phyloP scores from a whole-genome alignment of 139 green algal species.

The Coelastrella sp. region DNA sequence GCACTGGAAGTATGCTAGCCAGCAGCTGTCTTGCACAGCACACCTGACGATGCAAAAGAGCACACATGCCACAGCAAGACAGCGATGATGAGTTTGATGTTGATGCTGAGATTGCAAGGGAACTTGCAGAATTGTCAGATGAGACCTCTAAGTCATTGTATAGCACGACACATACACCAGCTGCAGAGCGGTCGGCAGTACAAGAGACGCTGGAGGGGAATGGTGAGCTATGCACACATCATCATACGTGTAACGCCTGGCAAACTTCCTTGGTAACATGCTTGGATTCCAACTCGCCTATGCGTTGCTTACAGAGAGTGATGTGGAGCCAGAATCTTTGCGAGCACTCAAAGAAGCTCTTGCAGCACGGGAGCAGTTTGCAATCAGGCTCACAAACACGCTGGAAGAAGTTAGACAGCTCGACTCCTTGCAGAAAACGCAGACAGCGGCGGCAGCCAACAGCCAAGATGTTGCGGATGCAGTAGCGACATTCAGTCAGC shows the following conservation, averaged over 20 bases:
- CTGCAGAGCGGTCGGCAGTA: neutral
- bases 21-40: neutral
- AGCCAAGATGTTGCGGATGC: conserved; percentile 7
- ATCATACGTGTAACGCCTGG: neutral
- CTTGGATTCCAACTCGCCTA: neutral
- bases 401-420: conserved; percentile 3
- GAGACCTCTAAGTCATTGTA: neutral
- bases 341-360: conserved; percentile 12
- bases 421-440: neutral
- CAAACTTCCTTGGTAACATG: neutral
- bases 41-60: neutral
- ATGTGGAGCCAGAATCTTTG: neutral
- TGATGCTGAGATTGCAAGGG: conserved; percentile 29
- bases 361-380: conserved; percentile 4
- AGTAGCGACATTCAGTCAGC: neutral
- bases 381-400: neutral
- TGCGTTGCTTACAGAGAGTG: neutral
- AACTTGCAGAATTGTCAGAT: conserved; percentile 21
- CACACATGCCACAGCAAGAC: neutral
- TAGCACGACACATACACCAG: neutral
- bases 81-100: conserved; percentile 18
- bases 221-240: neutral
- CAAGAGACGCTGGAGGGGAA: neutral
- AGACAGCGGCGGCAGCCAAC: neutral
- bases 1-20: neutral